These are phyloP conservation scores for Boletus vermiculosoides DNA, from an alignment of 768 basidiomycete species.

Conservation along the genomic window DNA sequence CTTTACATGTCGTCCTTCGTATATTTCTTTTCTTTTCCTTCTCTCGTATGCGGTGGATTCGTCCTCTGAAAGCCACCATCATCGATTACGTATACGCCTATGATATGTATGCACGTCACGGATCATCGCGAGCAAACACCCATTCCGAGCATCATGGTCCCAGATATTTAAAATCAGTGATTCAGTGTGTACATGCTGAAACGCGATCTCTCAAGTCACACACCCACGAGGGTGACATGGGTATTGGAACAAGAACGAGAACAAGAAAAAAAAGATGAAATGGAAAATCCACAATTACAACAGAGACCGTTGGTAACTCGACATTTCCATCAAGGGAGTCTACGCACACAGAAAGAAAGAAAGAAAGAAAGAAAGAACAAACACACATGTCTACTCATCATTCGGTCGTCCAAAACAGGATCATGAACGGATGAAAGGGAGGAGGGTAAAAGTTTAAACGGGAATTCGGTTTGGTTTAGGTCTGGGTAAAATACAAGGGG, in stretches of 20 bases:
- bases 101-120: background rate
- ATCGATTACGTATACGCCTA: background rate
- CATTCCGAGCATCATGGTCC: too few relatives aligned
- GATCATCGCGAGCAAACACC: background rate
- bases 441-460: background rate
- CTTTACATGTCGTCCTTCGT: background rate
- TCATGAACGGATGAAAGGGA: background rate
- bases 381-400: background rate
- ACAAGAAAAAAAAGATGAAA: too few relatives aligned
- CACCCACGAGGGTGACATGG: background rate
- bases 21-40: background rate
- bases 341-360: constrained; percentile 9
- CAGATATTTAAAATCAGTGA: background rate
- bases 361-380: background rate
- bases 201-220: background rate
- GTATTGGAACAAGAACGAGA: background rate
- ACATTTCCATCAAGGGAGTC: constrained; percentile 7
- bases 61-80: background rate
- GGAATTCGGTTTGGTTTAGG: background rate
- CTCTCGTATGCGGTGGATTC: background rate
- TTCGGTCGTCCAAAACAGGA: background rate
- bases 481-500: background rate
- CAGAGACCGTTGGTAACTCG: constrained; percentile 15
- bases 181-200: background rate
- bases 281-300: constrained; percentile 21